Evolutionary conservation across 1,284 basidiomycete genomes (phyloP).

Genomic region (Apiotrichum laibachii): DNA sequence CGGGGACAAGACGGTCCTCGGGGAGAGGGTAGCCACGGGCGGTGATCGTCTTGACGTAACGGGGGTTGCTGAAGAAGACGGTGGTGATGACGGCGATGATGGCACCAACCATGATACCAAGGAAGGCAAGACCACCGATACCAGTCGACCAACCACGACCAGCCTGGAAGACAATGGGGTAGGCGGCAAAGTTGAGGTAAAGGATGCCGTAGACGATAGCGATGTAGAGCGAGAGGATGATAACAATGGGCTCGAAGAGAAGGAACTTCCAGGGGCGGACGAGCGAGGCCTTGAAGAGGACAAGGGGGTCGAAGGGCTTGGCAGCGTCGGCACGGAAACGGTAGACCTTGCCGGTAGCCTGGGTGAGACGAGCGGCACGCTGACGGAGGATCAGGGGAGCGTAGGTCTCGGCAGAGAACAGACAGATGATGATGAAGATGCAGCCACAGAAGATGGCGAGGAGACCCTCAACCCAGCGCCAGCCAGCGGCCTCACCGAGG

Average conservation of each 20-base stretch:
- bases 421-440: constrained; percentile 21
- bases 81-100: constrained; percentile 60
- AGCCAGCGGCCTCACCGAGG: constrained; percentile 46
- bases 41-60: constrained; percentile 60
- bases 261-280: constrained; percentile 54
- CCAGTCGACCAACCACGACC: constrained; percentile 62
- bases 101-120: constrained; percentile 65
- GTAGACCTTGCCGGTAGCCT: constrained; percentile 51
- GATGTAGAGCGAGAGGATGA: constrained; percentile 56
- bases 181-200: constrained; percentile 47
- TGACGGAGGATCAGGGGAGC: constrained; percentile 51
- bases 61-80: constrained; percentile 54
- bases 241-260: constrained; percentile 53
- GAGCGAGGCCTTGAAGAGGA: constrained; percentile 49
- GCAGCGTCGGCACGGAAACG: constrained; percentile 53
- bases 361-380: constrained; percentile 45
- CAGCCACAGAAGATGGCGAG: constrained; percentile 56
- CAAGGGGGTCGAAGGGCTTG: constrained; percentile 35
- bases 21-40: constrained; percentile 56
- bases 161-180: constrained; percentile 62
- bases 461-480: constrained; percentile 64
- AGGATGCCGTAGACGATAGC: constrained; percentile 56
- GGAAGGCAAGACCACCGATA: constrained; percentile 63
- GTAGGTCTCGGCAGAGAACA: constrained; percentile 53
- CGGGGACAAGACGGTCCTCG: constrained; percentile 60